A percentile compares a stretch with the other conserved stretches of the same genome.
Conservation (phyloP, 192 early-diverging fungal genomes). For the Physocladia obscura region DNA sequence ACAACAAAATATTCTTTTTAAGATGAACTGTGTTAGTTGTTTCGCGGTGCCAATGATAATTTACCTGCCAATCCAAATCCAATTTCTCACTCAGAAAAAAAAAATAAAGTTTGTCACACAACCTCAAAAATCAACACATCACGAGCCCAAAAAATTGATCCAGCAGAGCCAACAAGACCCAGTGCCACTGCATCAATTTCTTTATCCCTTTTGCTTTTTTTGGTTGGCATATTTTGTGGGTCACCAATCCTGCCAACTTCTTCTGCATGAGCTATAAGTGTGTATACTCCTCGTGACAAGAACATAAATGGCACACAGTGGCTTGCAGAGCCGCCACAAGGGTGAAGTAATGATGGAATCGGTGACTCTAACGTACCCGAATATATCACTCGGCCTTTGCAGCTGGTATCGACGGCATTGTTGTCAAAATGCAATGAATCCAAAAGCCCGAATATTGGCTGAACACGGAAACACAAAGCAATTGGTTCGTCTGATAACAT, state of each 20-base stretch:
- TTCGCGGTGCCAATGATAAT: no score
- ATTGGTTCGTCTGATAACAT: not conserved
- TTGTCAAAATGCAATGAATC: not conserved
- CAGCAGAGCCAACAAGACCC: constrained; percentile 9
- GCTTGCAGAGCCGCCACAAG: not conserved
- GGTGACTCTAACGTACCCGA: constrained; percentile 14
- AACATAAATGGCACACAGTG: constrained; percentile 28
- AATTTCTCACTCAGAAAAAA: not conserved
- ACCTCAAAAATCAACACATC: constrained; percentile 13
- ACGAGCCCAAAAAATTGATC: constrained; percentile 10
- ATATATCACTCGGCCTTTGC: constrained; percentile 12
- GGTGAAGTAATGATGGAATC: not conserved
- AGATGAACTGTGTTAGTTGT: no score
- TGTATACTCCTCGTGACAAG: constrained; percentile 25
- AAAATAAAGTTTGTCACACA: not conserved
- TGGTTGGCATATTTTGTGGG: constrained; percentile 3
- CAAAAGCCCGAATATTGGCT: constrained; percentile 13
- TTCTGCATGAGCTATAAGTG: constrained; percentile 19
- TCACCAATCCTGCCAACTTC: not conserved
- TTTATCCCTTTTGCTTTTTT: constrained; percentile 26
- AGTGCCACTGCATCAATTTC: constrained; percentile 10
- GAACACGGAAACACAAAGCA: constrained; percentile 17
- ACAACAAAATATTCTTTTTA: no score
- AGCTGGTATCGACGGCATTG: not conserved
- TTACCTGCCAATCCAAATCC: no score